Evolutionary conservation across 805 yeast species (phyloP), one percentile per base, ranked within the genome.

Genomic region (Nakazawaea siamensis): DNA sequence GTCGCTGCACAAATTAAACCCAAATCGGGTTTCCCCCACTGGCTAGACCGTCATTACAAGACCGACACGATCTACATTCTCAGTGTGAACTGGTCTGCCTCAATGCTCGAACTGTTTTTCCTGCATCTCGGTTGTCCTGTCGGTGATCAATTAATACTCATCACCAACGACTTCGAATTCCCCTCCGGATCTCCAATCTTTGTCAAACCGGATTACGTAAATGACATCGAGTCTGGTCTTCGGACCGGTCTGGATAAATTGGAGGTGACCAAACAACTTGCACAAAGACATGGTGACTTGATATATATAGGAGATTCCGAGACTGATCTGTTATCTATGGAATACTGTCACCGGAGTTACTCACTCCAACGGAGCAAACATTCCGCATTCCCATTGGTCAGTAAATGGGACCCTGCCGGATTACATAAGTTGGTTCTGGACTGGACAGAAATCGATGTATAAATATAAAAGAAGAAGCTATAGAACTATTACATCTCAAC

Each of bases 1-100:
- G 66, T 64, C 38, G 70, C 68, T 0, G 14, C 28, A 1, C 40
- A 58, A 5, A 63, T 75, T 3, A 43, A 46, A 14, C 44, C 70
- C 8, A 58, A 61, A 17, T 52, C 51, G 0, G 73, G 71, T 0
- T 66, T 69, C 45, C 35, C 50, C 29, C 51, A 53, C 13, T 59
- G 68, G 43, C 44, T 43, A 25, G 2, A 17, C 18, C 17, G 9
- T 11, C 21, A 20, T 18, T 12, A 20, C 6, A n/a, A 18, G 36
- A 5, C 31, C 33, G 10, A 46, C 8, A 33, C 38, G 5, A 26
- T 54, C 28, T 34, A 35, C 8, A 57, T 78, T 2, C 44, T 77
- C 21, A 76, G 83, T 44, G 73, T 76, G 31, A 76, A 76, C 49
- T 78, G 85, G 85, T 69, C 80, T 6, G 58, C 64, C 1, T 15